Evolutionary conservation across 148 eudicot genomes (phyloP).

Genomic region (Silene conica): DNA sequence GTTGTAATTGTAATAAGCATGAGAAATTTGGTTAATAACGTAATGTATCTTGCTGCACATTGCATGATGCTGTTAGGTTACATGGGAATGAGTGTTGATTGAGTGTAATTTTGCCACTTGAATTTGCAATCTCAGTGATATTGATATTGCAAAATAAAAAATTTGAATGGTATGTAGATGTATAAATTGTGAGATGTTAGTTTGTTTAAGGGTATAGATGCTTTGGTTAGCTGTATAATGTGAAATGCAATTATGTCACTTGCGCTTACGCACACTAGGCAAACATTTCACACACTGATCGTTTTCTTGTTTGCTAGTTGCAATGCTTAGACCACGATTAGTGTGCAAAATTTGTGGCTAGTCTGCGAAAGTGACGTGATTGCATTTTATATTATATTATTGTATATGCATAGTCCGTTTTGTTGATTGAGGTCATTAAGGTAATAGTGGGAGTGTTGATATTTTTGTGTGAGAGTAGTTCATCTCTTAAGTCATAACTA

Average conservation of each 20-base stretch:
- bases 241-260: too few relatives aligned
- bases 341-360: neutral
- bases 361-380: neutral
- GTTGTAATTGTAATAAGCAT: neutral
- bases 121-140: neutral
- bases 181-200: neutral
- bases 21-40: neutral
- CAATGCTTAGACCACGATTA: neutral
- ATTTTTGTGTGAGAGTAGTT: neutral
- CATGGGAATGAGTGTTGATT: neutral
- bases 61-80: neutral
- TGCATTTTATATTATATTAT: neutral
- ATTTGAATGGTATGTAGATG: neutral
- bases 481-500: neutral
- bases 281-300: too few relatives aligned
- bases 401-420: neutral
- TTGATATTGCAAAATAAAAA: neutral
- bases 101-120: neutral
- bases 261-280: too few relatives aligned
- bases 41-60: neutral
- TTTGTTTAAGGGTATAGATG: neutral
- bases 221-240: neutral
- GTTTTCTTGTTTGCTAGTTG: neutral
- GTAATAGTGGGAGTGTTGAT: conserved; percentile 1
- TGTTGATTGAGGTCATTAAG: neutral